phyloP scores from a whole-genome alignment of 192 early-diverging fungal genomes.

The Backusella mclennaniae region DNA sequence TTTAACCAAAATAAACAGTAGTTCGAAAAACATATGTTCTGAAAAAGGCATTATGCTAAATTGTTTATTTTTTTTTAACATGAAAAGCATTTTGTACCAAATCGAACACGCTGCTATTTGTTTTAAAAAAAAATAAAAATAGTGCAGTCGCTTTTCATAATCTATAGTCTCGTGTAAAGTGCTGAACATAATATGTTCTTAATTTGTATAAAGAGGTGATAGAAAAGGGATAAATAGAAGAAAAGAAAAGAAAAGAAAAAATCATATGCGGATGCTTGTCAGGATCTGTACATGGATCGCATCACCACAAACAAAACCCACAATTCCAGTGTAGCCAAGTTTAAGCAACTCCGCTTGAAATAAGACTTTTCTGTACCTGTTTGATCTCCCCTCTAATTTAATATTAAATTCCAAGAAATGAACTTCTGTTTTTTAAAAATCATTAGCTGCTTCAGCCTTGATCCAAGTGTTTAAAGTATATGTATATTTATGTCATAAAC shows the following conservation, averaged over 20 bases:
- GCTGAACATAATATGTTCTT: neutral
- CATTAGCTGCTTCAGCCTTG: neutral
- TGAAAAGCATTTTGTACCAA: neutral
- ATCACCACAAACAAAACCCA: neutral
- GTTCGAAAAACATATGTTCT: neutral
- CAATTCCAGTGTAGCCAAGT: neutral
- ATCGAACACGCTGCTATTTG: neutral
- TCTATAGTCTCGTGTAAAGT: neutral
- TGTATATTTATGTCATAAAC: neutral
- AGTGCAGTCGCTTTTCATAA: neutral
- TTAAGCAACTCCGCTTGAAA: neutral
- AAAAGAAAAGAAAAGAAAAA: neutral
- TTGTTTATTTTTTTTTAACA: neutral
- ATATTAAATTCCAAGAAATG: neutral
- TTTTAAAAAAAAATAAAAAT: neutral
- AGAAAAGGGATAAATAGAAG: neutral
- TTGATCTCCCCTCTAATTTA: neutral
- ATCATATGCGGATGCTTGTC: neutral
- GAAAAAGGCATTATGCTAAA: neutral
- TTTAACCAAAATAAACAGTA: neutral
- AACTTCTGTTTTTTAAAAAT: neutral
- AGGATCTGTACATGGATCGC: neutral
- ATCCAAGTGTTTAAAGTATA: neutral
- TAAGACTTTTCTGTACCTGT: neutral
- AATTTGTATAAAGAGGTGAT: neutral